Evolutionary conservation across 345 rosid genomes (phyloP), one percentile per base, ranked within the genome.

Genomic region (Dipteronia sinensis): DNA sequence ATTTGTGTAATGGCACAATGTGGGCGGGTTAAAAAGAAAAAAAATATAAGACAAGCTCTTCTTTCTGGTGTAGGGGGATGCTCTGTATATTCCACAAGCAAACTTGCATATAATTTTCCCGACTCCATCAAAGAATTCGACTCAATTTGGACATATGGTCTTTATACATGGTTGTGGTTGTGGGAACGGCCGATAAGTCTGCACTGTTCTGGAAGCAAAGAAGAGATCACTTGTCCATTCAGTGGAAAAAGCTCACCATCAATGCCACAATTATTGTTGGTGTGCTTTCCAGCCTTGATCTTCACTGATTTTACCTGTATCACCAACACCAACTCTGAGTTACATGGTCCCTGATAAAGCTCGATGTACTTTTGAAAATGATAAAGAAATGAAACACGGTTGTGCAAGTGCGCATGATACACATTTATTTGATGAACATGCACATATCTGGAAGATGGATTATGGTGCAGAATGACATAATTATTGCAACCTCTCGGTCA

Each of bases 161-260:
- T 70, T 84, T 86, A 89, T 63, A 73, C 63, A 65, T 75, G 87
- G 77, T 80, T 76, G 2, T 81, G 88, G 80, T 80, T 76, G 2
- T 81, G 88, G 80, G 80, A 81, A 40, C 89, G 91, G 71, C 98
- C 98, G 65, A 94, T 96, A 49, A 96, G 87, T 82, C 97, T 82
- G 91, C 99, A 96, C 72, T 96, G 99, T 69, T 96, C 99, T 0
- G 99, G 99, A 58, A 91, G 88, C 89, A 96, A 81, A 4, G 88
- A 88, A 20, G 98, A 92, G 72, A 88, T 73, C 61, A 92, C 97
- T 87, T 91, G 94, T 56, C 98, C 99, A 66, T 92, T 88, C 42
- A 96, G 89, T 12, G 90, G 88, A 71, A 94, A 94, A 71, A 92
- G 76, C 82, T 96, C 99, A 23, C 99, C 99, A 55, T 96, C 98